These are phyloP conservation scores for Globisporangium rhizosaccharum DNA, from an alignment of 352 stramenopile species.

Conservation along the genomic window DNA sequence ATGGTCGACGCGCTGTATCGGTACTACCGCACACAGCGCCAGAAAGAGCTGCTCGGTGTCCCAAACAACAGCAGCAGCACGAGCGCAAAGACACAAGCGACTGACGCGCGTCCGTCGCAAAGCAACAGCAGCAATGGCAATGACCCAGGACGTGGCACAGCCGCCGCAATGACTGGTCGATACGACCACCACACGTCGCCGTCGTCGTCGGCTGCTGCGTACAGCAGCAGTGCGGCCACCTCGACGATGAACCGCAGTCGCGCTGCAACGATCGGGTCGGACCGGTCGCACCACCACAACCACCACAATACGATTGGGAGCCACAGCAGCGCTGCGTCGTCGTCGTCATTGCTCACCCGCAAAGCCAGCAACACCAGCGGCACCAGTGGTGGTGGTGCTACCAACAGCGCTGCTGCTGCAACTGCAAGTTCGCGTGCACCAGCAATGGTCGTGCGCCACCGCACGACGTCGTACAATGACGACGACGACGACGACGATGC, in stretches of 20 bases:
- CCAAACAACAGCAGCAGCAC: slow-evolving; percentile 4
- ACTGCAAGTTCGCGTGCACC: too few species aligned
- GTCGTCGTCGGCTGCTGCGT: slow-evolving; percentile 3
- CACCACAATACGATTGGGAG: not conserved
- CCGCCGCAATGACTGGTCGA: not conserved
- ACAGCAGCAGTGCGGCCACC: slow-evolving; percentile 9
- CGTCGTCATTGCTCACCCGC: slow-evolving; percentile 1
- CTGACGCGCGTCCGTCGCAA: not conserved
- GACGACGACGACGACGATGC: slow-evolving; percentile 33
- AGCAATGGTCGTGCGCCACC: slow-evolving; percentile 4
- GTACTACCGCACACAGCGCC: slow-evolving; percentile 64
- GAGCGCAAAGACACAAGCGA: not conserved
- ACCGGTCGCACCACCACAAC: not conserved
- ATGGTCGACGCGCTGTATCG: slow-evolving; percentile 80
- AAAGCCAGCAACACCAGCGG: slow-evolving; percentile 13
- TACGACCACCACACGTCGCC: slow-evolving; percentile 7
- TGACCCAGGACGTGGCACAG: too few species aligned
- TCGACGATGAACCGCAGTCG: too few species aligned
- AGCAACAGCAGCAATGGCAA: slow-evolving; percentile 8
- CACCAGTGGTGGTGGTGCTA: not conserved
- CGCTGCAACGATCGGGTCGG: too few species aligned
- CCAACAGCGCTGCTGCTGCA: not conserved
- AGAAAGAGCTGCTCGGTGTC: slow-evolving; percentile 30
- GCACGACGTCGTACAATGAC: slow-evolving; percentile 3
- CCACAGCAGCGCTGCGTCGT: not conserved